Evolutionary conservation across 208 protist genomes (phyloP).

Genomic region (Wallacemonas collosoma): DNA sequence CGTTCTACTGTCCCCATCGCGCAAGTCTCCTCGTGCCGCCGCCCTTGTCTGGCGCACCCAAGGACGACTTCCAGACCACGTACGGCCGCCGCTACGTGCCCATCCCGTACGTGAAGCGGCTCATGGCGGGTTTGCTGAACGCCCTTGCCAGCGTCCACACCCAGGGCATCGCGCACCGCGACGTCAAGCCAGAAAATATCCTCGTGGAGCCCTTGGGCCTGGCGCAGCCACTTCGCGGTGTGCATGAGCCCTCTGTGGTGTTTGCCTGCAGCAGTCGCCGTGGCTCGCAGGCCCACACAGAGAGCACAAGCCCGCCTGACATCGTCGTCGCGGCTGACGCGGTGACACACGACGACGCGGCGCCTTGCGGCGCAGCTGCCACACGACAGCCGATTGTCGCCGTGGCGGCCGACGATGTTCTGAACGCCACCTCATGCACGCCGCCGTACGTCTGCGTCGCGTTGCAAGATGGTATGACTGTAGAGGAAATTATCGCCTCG

Average conservation of each 20-base stretch:
- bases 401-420: too few relatives aligned
- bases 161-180: constrained; percentile 64
- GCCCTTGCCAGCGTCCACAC: constrained; percentile 57
- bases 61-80: not conserved
- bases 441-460: not conserved
- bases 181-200: constrained; percentile 79
- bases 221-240: constrained; percentile 26
- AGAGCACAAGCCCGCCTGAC: too few relatives aligned
- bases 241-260: not conserved
- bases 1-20: constrained; percentile 37
- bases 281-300: not conserved
- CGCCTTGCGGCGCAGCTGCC: too few relatives aligned
- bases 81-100: constrained; percentile 24
- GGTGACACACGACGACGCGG: too few relatives aligned
- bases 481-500: constrained; percentile 12
- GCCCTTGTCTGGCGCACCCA: constrained; percentile 6
- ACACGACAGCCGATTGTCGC: too few relatives aligned
- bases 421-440: not conserved
- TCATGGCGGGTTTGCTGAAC: constrained; percentile 32
- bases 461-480: constrained; percentile 15
- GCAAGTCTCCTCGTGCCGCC: constrained; percentile 14
- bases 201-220: constrained; percentile 54
- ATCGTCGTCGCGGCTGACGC: too few relatives aligned
- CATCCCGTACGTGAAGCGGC: constrained; percentile 25
- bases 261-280: not conserved